A percentile compares a stretch with the other conserved stretches of the same genome.
Conservation (phyloP, 164 flowering plant species). For the Magnolia changhungtana region DNA sequence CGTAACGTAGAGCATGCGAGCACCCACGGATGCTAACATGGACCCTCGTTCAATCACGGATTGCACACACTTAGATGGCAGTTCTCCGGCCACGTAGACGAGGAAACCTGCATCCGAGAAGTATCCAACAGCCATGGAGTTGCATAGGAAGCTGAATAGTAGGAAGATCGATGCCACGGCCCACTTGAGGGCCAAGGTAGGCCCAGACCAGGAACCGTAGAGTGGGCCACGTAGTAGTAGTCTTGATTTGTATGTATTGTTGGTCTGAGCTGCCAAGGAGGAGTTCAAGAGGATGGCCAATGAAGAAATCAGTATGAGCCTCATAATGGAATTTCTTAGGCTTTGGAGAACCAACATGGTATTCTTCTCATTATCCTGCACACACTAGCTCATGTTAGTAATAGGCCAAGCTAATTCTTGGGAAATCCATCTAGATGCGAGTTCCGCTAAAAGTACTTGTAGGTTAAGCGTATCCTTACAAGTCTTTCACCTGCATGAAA, state of each 20-base stretch:
- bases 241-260: conserved; percentile 53
- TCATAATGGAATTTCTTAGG: conserved; percentile 67
- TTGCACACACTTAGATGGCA: conserved; percentile 13
- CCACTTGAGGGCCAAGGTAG: conserved; percentile 38
- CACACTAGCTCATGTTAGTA: background rate
- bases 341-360: conserved; percentile 66
- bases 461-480: too few relatives aligned
- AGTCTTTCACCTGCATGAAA: too few relatives aligned
- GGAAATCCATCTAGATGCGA: too few relatives aligned
- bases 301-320: conserved; percentile 42
- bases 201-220: conserved; percentile 41
- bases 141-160: conserved; percentile 53
- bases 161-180: conserved; percentile 44
- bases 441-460: too few relatives aligned
- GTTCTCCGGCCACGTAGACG: conserved; percentile 26
- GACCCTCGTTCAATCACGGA: conserved; percentile 53
- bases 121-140: conserved; percentile 55
- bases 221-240: conserved; percentile 25
- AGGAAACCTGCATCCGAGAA: conserved; percentile 58
- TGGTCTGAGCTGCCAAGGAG: conserved; percentile 54
- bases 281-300: conserved; percentile 37
- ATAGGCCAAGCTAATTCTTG: background rate
- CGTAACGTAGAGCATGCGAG: conserved; percentile 42
- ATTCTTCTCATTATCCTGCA: conserved; percentile 62
- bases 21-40: conserved; percentile 44